These are phyloP conservation scores for Lachancea lanzarotensis DNA, from an alignment of 805 yeast genomes.

Conservation along the genomic window DNA sequence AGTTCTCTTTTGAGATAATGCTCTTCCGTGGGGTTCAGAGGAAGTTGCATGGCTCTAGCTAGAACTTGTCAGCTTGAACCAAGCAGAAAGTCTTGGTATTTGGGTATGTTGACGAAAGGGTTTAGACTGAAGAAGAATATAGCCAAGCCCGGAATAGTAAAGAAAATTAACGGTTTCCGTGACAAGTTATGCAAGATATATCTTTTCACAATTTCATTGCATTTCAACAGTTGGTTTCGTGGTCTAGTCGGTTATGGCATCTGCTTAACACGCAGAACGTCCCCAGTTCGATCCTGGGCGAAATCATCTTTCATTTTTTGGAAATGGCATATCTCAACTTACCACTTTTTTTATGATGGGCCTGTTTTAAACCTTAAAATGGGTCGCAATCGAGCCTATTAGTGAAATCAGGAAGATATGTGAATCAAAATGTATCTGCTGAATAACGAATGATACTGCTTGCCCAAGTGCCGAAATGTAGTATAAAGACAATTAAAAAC, in stretches of 20 bases:
- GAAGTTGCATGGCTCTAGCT: background rate
- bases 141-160: too few relatives aligned
- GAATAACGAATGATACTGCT: too few relatives aligned
- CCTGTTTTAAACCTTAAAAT: too few relatives aligned
- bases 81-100: background rate
- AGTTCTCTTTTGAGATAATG: conserved; percentile 84
- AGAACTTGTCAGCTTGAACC: too few relatives aligned
- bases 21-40: conserved; percentile 52
- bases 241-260: conserved; percentile 99
- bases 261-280: conserved; percentile 99
- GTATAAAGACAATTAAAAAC: too few relatives aligned
- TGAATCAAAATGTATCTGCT: too few relatives aligned
- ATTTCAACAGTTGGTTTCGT: conserved; percentile 56
- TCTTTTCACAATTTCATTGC: background rate
- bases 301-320: conserved; percentile 55
- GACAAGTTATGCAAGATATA: too few relatives aligned
- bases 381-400: too few relatives aligned
- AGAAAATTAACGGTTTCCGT: too few relatives aligned
- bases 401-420: too few relatives aligned
- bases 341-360: background rate
- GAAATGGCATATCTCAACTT: background rate
- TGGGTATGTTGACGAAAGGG: background rate
- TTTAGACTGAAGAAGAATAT: background rate
- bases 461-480: too few relatives aligned
- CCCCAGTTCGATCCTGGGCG: conserved; percentile 99